phyloP scores from a whole-genome alignment of 2,329 filamentous ascomycete genomes.

The Aspergillus piperis region DNA sequence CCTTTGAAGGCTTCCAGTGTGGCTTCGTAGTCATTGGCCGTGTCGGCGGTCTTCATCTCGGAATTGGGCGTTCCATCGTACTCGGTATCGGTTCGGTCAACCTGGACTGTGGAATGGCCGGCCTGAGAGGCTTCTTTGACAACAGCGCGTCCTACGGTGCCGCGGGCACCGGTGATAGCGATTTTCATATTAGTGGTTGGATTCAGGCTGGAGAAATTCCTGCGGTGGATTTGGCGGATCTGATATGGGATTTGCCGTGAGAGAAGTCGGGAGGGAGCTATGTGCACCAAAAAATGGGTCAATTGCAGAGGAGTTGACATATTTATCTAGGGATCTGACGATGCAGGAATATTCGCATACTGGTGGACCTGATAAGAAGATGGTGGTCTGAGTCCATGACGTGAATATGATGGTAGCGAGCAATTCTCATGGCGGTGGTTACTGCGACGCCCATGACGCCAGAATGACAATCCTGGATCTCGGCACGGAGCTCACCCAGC shows the following conservation, averaged over 20 bases:
- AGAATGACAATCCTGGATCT: background rate
- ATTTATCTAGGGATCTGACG: background rate
- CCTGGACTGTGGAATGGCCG: constrained; percentile 37
- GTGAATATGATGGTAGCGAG: constrained; percentile 7
- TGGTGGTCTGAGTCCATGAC: constrained; percentile 8
- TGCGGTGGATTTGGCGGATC: constrained; percentile 23
- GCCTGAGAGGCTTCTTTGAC: constrained; percentile 35
- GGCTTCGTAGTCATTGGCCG: constrained; percentile 35
- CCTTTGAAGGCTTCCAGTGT: constrained; percentile 35
- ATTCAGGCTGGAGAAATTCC: background rate
- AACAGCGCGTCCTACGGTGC: constrained; percentile 33
- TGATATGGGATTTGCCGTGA: background rate
- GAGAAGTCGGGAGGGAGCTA: background rate
- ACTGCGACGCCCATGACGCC: background rate
- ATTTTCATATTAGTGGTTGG: constrained; percentile 35
- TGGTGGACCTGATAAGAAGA: background rate
- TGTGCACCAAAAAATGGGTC: background rate
- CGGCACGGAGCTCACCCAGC: too few species aligned
- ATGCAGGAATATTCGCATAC: background rate
- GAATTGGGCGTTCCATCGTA: constrained; percentile 34
- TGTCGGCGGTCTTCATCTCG: constrained; percentile 38
- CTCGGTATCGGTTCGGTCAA: constrained; percentile 35
- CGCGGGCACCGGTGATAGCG: constrained; percentile 44
- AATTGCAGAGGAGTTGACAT: background rate
- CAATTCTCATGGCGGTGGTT: background rate